Evolutionary conservation across 75 land plant species (phyloP).

Genomic region (Cupressus sempervirens): DNA sequence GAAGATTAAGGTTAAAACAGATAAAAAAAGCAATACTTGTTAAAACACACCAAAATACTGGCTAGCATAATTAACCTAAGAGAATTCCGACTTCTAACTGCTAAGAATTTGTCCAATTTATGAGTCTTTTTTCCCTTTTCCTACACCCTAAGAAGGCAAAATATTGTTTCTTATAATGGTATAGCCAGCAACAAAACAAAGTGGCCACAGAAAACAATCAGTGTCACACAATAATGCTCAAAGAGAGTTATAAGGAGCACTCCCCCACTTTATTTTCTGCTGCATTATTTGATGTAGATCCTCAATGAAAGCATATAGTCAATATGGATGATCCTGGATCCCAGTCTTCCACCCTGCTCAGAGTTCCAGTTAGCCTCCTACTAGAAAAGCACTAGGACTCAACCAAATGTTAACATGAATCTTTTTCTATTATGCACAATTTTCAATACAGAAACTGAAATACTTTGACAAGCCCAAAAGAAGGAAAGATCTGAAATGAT

Average conservation of each 20-base stretch:
- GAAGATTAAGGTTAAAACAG: neutral
- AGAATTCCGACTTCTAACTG: too few relatives aligned
- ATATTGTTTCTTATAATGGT: neutral
- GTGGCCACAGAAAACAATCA: neutral
- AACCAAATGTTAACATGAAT: neutral
- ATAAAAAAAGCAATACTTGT: neutral
- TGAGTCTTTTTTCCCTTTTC: neutral
- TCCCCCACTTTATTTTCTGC: constrained; percentile 6
- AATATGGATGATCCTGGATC: neutral
- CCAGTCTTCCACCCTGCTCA: constrained; percentile 16
- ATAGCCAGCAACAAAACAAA: neutral
- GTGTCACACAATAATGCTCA: neutral
- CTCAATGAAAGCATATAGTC: constrained; percentile 1
- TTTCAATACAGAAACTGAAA: neutral
- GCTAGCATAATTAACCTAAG: neutral
- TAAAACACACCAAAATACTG: neutral
- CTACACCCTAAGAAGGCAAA: neutral
- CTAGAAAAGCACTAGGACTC: constrained; percentile 1
- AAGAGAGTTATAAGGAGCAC: neutral
- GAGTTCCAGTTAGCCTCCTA: constrained; percentile 14
- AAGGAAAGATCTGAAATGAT: neutral
- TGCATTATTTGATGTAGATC: constrained; percentile 7
- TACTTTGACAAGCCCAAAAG: neutral
- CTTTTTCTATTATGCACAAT: neutral
- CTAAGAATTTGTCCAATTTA: neutral